Conservation (phyloP, 2,329 filamentous ascomycete species). For the Trichoderma sp. region DNA sequence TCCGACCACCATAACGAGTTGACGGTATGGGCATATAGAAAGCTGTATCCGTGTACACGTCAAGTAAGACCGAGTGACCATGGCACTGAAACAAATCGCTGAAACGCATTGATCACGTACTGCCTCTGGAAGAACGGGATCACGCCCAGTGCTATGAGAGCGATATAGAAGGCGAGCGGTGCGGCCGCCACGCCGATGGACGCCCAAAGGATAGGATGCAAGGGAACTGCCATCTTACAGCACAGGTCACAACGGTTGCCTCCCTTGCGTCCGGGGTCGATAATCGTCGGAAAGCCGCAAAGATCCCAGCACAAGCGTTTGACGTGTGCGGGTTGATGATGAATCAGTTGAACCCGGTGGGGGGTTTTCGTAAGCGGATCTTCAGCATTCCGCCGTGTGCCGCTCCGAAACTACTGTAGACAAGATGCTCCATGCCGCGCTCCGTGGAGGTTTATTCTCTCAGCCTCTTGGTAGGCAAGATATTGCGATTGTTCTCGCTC, state of each 20-base stretch:
- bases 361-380: constrained; percentile 6
- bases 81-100: background rate
- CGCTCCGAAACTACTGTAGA: background rate
- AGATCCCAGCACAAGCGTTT: background rate
- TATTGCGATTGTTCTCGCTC: background rate
- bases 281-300: background rate
- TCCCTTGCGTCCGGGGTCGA: background rate
- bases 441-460: background rate
- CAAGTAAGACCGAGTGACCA: constrained; percentile 20
- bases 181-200: constrained; percentile 14
- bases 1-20: constrained; percentile 71
- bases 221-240: constrained; percentile 30
- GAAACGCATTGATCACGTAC: constrained; percentile 49
- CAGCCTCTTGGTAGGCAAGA: background rate
- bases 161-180: constrained; percentile 48
- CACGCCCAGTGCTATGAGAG: constrained; percentile 63
- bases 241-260: background rate
- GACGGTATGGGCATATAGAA: constrained; percentile 79
- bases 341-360: background rate
- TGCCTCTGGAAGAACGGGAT: constrained; percentile 74
- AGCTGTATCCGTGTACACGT: constrained; percentile 46
- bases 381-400: background rate
- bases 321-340: background rate
- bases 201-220: constrained; percentile 32
- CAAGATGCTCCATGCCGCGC: background rate